Conservation (phyloP, 1,284 basidiomycete genomes). For the Leccinum angustisporum region DNA sequence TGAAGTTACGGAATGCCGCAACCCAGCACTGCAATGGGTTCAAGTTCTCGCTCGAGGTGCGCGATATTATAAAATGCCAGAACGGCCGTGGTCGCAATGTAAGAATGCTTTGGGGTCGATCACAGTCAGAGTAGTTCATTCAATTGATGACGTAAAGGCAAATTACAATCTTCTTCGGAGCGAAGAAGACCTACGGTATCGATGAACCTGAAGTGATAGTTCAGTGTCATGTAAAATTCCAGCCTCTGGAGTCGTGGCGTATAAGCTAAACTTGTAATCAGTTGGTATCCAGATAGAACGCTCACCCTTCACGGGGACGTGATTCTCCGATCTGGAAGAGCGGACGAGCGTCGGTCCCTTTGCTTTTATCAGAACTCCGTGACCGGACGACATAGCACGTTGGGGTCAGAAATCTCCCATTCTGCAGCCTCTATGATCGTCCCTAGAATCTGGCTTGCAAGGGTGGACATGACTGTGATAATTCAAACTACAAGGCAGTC, state of each 20-base stretch:
- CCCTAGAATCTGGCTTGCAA: no score
- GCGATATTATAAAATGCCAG: slow-evolving; percentile 86
- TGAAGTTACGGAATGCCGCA: slow-evolving; percentile 91
- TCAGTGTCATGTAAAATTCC: slow-evolving; percentile 92
- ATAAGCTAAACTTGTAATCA: no score
- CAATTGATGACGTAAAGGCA: background rate
- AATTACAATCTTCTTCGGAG: slow-evolving; percentile 51
- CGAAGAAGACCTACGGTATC: slow-evolving; percentile 96
- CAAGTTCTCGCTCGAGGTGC: background rate
- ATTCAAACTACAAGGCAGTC: no score
- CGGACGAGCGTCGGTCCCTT: no score
- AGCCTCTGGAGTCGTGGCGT: slow-evolving; percentile 49
- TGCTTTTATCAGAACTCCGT: no score
- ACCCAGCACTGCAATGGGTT: slow-evolving; percentile 77
- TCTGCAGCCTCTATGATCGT: no score
- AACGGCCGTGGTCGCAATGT: slow-evolving; percentile 89
- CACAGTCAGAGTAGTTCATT: background rate
- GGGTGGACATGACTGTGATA: no score
- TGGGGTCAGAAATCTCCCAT: no score
- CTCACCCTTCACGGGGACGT: no score
- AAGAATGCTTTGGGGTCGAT: slow-evolving; percentile 67
- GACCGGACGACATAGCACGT: no score
- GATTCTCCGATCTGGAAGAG: no score
- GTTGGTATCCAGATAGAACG: no score
- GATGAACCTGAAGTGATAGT: slow-evolving; percentile 93